Evolutionary conservation across 768 basidiomycete species (phyloP), one percentile per base, ranked within the genome.

Genomic region (Glaciozyma martinii): DNA sequence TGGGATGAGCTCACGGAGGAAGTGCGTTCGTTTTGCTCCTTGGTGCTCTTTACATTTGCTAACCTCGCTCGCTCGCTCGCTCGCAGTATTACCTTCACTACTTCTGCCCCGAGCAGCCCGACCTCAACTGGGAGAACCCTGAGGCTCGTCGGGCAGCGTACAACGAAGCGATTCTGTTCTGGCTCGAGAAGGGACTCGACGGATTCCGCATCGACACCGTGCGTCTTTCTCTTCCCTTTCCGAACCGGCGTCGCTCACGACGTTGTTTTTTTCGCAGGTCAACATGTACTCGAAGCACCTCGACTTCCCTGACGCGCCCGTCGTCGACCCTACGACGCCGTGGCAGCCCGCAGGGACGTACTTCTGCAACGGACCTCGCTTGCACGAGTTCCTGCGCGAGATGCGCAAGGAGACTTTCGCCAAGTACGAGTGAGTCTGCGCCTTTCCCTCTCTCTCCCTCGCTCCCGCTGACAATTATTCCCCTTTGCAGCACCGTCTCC

Each of bases 1-100:
- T 86, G 81, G 68, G 85, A 87, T 75, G 80, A 82, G 66, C 71
- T 70, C 15, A 85, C 85, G 5, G 77, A 82, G 29, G 85, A 47
- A 16, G 46, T 47, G 16, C 21, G 46, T 47, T 21, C 21, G n/a
- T 8, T 10, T 47, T 19, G 46, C n/a, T 19, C 46, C 21, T 21
- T 3, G 16, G 44, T 6, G 37, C 37, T 40, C 37, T 8, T 40
- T 13, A 13, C 37, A 40, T 8, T 8, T 13, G 37, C 37, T 40
- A 13, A 40, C 37, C 37, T 7, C 37, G 37, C 37, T 40, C 37
- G 37, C 37, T 13, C 37, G n/a, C n/a, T n/a, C n/a, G 42, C 42
- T 19, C 5, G 10, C 46, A 88, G 75, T 52, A 52, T 25, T 52
- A 5, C 50, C 25, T 52, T 5, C 50, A 52, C 50, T 29, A 16